phyloP scores from a whole-genome alignment of 306 rosid species.

The Quercus variabilis region DNA sequence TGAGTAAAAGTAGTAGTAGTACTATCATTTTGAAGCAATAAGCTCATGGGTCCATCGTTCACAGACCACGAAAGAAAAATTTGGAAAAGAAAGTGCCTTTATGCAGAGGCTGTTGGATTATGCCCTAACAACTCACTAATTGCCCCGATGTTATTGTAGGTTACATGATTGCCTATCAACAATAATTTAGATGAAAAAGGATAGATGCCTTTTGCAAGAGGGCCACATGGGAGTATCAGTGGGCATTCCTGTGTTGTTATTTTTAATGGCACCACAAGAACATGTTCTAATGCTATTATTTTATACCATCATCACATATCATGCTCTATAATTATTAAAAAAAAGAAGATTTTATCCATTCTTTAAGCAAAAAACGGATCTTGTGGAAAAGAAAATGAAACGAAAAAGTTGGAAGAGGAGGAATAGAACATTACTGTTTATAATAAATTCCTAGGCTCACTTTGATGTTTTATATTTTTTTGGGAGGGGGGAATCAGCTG shows the following conservation, averaged over 20 bases:
- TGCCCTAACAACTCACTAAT: constrained; percentile 25
- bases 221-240: constrained; percentile 41
- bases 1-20: neutral
- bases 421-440: constrained; percentile 11
- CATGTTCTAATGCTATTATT: constrained; percentile 33
- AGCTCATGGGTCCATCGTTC: constrained; percentile 3
- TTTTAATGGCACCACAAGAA: constrained; percentile 37
- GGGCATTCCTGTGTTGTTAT: constrained; percentile 31
- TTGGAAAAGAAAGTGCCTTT: constrained; percentile 29
- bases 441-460: constrained; percentile 15
- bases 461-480: neutral
- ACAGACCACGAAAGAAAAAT: neutral
- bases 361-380: constrained; percentile 35
- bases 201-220: constrained; percentile 28
- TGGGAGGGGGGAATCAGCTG: neutral
- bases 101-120: constrained; percentile 32
- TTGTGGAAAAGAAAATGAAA: neutral
- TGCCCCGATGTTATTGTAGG: constrained; percentile 10
- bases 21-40: neutral
- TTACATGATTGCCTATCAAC: constrained; percentile 25
- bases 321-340: constrained; percentile 11
- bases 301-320: constrained; percentile 42
- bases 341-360: constrained; percentile 24
- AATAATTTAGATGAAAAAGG: constrained; percentile 20
- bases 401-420: constrained; percentile 1